Percentiles rank a stretch among this genome's conserved stretches.
Conservation (phyloP, 2,329 filamentous ascomycete genomes). For the Botryotinia globosa region DNA sequence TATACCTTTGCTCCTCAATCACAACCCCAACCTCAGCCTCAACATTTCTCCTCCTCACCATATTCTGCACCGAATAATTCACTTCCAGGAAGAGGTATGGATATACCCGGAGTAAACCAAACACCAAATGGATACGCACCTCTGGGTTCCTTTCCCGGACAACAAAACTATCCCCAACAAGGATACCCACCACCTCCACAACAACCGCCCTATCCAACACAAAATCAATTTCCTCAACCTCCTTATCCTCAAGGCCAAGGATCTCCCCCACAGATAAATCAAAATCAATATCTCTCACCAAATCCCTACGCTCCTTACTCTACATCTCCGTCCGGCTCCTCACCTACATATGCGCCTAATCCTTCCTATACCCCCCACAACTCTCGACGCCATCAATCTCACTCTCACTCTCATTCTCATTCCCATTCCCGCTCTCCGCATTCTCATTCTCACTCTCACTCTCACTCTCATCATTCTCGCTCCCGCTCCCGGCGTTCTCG, state of each 20-base stretch:
- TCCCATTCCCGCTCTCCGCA: not conserved
- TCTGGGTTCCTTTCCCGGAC: constrained; percentile 11
- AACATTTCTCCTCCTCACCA: not conserved
- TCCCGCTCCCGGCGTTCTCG: not conserved
- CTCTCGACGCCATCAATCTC: not conserved
- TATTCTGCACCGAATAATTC: not conserved
- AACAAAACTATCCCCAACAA: not conserved
- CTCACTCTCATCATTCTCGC: not conserved
- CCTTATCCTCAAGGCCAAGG: constrained; percentile 4
- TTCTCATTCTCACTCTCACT: not conserved
- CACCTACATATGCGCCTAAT: not conserved
- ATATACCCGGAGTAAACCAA: not conserved
- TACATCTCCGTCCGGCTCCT: not conserved
- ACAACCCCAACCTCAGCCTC: not conserved
- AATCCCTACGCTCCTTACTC: constrained; percentile 10
- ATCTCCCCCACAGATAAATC: not conserved
- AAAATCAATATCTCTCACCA: constrained; percentile 23
- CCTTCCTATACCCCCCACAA: not conserved
- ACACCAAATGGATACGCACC: not conserved
- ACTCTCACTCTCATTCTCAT: not conserved
- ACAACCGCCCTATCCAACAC: constrained; percentile 22
- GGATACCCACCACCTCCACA: not conserved
- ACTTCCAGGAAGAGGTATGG: not conserved
- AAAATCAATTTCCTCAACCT: not conserved
- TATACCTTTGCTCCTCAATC: not conserved